Conservation (phyloP, 495 filamentous ascomycete species). For the Hypoxylon fuscum region DNA sequence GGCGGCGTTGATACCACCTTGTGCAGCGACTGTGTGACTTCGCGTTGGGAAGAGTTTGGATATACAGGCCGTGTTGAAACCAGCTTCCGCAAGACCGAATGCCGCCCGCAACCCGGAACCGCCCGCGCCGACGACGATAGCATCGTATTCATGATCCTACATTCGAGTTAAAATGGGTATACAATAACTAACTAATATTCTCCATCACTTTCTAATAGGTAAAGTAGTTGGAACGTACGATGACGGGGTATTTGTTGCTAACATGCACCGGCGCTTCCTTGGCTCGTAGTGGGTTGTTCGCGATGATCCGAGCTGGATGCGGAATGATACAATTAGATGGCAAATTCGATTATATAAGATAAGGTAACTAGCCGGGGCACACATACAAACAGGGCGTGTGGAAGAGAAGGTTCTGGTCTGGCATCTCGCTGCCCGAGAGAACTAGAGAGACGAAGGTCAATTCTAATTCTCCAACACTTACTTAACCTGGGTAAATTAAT, state of each 20-base stretch:
- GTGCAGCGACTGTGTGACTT: conserved; percentile 94
- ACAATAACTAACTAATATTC: too few species aligned
- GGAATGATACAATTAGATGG: conserved; percentile 24
- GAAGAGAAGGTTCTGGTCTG: conserved; percentile 84
- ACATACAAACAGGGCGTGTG: conserved; percentile 80
- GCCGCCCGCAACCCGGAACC: conserved; percentile 94
- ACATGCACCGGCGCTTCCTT: conserved; percentile 89
- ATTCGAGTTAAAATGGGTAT: too few species aligned
- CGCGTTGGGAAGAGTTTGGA: conserved; percentile 97
- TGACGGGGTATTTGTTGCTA: conserved; percentile 86
- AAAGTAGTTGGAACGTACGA: conserved; percentile 68
- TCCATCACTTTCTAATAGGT: too few species aligned
- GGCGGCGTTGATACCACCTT: conserved; percentile 94
- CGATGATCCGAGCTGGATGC: conserved; percentile 71
- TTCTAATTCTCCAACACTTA: too few species aligned
- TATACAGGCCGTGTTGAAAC: conserved; percentile 98
- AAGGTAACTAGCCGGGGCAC: conserved; percentile 7
- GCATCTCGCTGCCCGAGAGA: conserved; percentile 56
- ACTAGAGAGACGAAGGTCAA: conserved; percentile 41
- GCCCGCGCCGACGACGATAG: conserved; percentile 93
- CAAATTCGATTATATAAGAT: conserved; percentile 42
- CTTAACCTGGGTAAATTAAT: too few species aligned
- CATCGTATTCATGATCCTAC: conserved; percentile 72
- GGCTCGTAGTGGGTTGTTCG: conserved; percentile 83
- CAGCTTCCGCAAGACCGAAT: conserved; percentile 95